Conservation (phyloP, 2,329 filamentous ascomycete species). For the Monosporascus sp. region DNA sequence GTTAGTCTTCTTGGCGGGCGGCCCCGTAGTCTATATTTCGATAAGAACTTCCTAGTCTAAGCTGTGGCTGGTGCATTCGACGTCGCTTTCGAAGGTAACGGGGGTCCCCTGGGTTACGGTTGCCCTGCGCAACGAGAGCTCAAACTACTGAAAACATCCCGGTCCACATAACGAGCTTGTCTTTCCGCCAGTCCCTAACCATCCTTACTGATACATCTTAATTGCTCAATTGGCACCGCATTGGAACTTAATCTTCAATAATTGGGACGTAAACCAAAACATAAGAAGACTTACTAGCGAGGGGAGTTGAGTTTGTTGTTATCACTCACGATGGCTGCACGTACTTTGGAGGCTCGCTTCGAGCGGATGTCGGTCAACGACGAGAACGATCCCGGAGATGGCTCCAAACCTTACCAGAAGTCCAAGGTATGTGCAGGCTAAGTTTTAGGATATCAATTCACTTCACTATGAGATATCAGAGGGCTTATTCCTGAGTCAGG, state of each 20-base stretch:
- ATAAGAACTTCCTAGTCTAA: background rate
- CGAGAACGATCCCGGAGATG: conserved; percentile 65
- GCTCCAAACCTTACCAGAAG: conserved; percentile 58
- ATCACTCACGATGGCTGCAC: conserved; percentile 56
- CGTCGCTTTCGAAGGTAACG: background rate
- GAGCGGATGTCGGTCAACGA: conserved; percentile 87
- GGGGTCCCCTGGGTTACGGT: background rate
- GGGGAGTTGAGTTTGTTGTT: conserved; percentile 67
- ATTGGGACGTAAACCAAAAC: background rate
- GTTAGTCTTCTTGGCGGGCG: background rate
- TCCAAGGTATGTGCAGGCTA: conserved; percentile 57
- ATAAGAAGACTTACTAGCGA: conserved; percentile 43
- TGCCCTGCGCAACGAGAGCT: conserved; percentile 3
- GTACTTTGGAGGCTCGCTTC: conserved; percentile 78
- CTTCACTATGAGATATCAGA: no score
- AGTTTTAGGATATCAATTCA: no score
- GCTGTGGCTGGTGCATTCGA: background rate
- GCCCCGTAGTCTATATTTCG: background rate
- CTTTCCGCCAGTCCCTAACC: no score
- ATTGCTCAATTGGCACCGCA: no score
- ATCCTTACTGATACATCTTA: no score
- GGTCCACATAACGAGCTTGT: background rate
- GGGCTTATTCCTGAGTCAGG: conserved; percentile 30
- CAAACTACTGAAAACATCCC: background rate
- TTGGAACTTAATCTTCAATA: background rate